Base-by-base conservation (phyloP, 2,329 filamentous ascomycete genomes). In the Penicillium frequentans region DNA sequence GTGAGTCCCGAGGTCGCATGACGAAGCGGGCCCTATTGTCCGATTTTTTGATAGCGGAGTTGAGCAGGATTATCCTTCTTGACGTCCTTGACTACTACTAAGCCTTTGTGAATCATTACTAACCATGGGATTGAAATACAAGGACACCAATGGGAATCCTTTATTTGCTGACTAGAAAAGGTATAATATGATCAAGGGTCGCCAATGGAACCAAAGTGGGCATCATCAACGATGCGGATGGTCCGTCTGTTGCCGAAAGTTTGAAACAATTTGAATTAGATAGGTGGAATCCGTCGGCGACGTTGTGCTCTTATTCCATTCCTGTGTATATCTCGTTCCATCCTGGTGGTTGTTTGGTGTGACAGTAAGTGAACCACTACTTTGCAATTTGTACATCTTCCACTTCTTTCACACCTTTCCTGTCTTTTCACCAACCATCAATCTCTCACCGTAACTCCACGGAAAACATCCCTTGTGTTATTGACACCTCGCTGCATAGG, bases 201-300 rank as follows among this genome's bases (percentile, higher is more conserved):
- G 19, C 19, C n/a, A 37, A 47, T 51, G 47, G 42, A 35, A 31
- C 47, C 24, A 27, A 31, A 33, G 43, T 37, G 33, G 9, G 56
- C 56, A 58, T 58, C 56, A 58, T 58, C 24, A 43, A 58, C 48
- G 53, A 24, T 39, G 35, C 35, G 10, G 47, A 23, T 45, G 23
- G 27, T 45, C 56, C 44, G 44, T 35, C 26, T 10, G 26, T 21
- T 55, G 48, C 53, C 56, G 52, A 35, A 49, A 48, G 8, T 14
- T 21, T 33, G 19, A 48, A n/a, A 6, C 3, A 24, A 24, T 11
- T 49, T 10, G 3, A 4, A 23, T 13, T 14, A 23, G 27, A 31
- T 9, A 48, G 10, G 7, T 21, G 21, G n/a, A n/a, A 11, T 29
- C 24, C 33, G 27, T 33, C 21, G 14, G 11, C 21, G 23, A 13